Conservation (phyloP, 2,329 filamentous ascomycete genomes). For the Fusarium torreyae region DNA sequence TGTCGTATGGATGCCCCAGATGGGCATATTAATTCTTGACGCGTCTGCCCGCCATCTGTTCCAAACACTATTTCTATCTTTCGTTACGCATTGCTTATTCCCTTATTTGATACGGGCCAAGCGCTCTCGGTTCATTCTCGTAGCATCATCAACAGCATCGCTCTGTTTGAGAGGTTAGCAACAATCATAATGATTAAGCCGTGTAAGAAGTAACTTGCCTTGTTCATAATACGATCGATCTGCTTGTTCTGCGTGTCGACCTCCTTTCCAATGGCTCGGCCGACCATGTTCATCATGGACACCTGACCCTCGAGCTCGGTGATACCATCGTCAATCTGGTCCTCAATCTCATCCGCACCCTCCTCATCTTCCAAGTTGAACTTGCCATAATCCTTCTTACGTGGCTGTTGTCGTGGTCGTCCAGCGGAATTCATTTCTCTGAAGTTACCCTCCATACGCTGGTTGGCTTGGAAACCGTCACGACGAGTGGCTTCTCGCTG, state of each 20-base stretch:
- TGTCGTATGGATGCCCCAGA: slow-evolving; percentile 1
- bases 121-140: slow-evolving; percentile 82
- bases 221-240: slow-evolving; percentile 82
- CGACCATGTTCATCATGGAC: slow-evolving; percentile 79
- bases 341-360: slow-evolving; percentile 61
- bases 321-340: slow-evolving; percentile 70
- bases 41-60: slow-evolving; percentile 6
- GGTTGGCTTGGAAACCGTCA: slow-evolving; percentile 66
- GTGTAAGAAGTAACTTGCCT: slow-evolving; percentile 67
- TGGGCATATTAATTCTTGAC: slow-evolving; percentile 21
- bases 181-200: background rate
- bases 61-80: slow-evolving; percentile 22
- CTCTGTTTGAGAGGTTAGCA: slow-evolving; percentile 68
- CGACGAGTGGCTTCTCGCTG: slow-evolving; percentile 74
- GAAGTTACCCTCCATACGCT: slow-evolving; percentile 68
- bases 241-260: slow-evolving; percentile 81
- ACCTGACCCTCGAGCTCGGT: slow-evolving; percentile 80
- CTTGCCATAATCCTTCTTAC: slow-evolving; percentile 67
- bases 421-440: slow-evolving; percentile 56
- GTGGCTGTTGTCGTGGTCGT: slow-evolving; percentile 50
- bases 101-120: slow-evolving; percentile 72
- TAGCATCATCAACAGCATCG: slow-evolving; percentile 85
- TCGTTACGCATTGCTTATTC: background rate
- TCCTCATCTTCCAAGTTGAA: slow-evolving; percentile 85
- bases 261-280: slow-evolving; percentile 81